These are phyloP conservation scores for Clarireedia paspali DNA, from an alignment of 2,329 filamentous ascomycete genomes.

Conservation along the genomic window DNA sequence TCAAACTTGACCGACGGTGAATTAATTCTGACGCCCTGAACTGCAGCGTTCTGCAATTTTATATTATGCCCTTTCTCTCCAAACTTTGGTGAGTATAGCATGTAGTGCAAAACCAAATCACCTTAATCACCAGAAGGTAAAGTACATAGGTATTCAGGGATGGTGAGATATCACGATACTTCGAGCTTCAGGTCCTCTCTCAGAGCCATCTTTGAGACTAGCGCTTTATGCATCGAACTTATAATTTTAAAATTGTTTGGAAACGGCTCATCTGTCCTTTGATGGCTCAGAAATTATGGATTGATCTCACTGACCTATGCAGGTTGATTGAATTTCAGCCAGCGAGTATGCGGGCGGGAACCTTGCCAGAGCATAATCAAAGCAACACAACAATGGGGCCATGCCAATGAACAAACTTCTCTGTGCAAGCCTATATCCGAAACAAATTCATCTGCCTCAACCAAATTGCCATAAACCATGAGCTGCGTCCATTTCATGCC, in stretches of 20 bases:
- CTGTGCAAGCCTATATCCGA: constrained; percentile 6
- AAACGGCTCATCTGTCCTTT: background rate
- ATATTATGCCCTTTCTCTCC: no score
- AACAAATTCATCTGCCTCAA: constrained; percentile 1
- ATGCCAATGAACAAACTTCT: background rate
- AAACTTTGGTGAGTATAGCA: no score
- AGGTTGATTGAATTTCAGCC: background rate
- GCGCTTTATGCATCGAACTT: background rate
- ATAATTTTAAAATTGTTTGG: background rate
- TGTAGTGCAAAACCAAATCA: no score
- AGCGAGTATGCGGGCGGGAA: background rate
- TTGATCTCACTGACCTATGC: background rate
- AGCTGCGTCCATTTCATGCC: constrained; percentile 1
- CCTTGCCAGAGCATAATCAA: background rate
- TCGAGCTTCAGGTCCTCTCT: no score
- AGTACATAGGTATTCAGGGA: no score
- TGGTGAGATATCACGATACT: no score
- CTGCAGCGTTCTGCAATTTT: no score
- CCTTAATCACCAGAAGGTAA: no score
- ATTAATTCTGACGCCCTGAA: no score
- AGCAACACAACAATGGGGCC: constrained; percentile 1
- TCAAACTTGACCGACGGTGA: no score
- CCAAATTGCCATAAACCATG: constrained; percentile 2
- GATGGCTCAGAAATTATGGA: background rate
- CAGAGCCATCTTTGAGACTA: no score